These are phyloP conservation scores for Trichaptum fuscoviolaceum DNA, from an alignment of 768 basidiomycete species.

Conservation along the genomic window DNA sequence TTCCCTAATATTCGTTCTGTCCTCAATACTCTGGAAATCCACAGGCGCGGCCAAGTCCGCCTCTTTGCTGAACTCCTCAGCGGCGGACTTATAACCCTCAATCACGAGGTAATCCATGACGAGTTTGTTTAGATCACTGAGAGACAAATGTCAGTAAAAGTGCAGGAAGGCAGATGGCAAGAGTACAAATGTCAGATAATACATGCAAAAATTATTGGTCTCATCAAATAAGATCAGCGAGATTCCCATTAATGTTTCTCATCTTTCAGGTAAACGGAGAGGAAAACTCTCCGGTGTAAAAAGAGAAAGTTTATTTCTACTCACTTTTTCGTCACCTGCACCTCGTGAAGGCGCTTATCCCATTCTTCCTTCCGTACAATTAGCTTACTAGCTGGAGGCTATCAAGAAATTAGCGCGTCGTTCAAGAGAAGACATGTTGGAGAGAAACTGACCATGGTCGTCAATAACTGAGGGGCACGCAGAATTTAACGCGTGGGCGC, in stretches of 20 bases:
- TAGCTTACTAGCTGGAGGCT: constrained; percentile 43
- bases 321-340: constrained; percentile 85
- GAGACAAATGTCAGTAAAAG: constrained; percentile 17
- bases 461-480: background rate
- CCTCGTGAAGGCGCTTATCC: constrained; percentile 78
- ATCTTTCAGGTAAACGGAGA: constrained; percentile 39
- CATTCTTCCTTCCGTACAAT: constrained; percentile 77
- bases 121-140: constrained; percentile 87
- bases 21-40: constrained; percentile 90
- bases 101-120: constrained; percentile 98
- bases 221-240: constrained; percentile 86
- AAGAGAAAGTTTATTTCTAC: constrained; percentile 30
- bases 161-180: constrained; percentile 21
- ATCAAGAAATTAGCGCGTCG: background rate
- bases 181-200: constrained; percentile 66
- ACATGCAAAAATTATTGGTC: constrained; percentile 68
- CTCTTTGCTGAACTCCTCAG: constrained; percentile 91
- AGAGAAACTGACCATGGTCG: constrained; percentile 1
- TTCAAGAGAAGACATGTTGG: background rate
- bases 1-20: constrained; percentile 89
- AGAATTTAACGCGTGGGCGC: background rate
- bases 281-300: constrained; percentile 4
- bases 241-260: constrained; percentile 93
- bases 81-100: constrained; percentile 95
- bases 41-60: constrained; percentile 71